A percentile compares a stretch with the other conserved stretches of the same genome.
Evolutionary conservation across 345 rosid species (phyloP).

Genomic region (Hevea brasiliensis): DNA sequence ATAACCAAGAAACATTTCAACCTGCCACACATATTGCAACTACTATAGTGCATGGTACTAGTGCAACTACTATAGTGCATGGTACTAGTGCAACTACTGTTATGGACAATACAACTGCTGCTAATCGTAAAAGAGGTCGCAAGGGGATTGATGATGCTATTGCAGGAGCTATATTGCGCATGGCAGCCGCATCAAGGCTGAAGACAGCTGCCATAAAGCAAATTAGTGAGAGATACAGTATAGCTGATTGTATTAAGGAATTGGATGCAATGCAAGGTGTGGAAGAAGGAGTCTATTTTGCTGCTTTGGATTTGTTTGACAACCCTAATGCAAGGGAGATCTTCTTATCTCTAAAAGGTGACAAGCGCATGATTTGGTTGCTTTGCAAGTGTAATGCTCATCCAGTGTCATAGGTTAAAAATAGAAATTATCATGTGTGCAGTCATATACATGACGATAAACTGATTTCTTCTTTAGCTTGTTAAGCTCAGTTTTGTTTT

Average conservation of each 20-base stretch:
- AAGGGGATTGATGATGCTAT: slow-evolving; percentile 55
- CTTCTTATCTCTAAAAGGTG: slow-evolving; percentile 48
- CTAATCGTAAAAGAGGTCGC: slow-evolving; percentile 45
- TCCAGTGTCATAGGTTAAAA: not conserved
- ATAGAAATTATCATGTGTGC: not conserved
- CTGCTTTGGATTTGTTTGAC: slow-evolving; percentile 52
- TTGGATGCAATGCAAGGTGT: slow-evolving; percentile 38
- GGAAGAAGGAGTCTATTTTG: slow-evolving; percentile 44
- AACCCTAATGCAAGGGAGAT: slow-evolving; percentile 50
- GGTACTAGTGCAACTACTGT: slow-evolving; percentile 8
- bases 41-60: not conserved
- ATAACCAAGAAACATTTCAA: slow-evolving; percentile 19
- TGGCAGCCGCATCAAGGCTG: slow-evolving; percentile 59
- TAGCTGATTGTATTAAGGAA: slow-evolving; percentile 52
- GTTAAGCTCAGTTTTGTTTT: not conserved
- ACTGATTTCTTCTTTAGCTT: not conserved
- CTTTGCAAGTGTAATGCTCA: slow-evolving; percentile 35
- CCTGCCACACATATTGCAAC: slow-evolving; percentile 4
- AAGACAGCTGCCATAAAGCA: slow-evolving; percentile 39
- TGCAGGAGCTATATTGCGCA: slow-evolving; percentile 52
- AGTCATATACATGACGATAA: not conserved
- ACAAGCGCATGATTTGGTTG: slow-evolving; percentile 51
- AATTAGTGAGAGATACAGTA: slow-evolving; percentile 33
- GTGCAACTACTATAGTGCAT: slow-evolving; percentile 7
- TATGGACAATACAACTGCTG: slow-evolving; percentile 4